Evolutionary conservation across 768 basidiomycete genomes (phyloP).

Genomic region (Phylloporus sp.): DNA sequence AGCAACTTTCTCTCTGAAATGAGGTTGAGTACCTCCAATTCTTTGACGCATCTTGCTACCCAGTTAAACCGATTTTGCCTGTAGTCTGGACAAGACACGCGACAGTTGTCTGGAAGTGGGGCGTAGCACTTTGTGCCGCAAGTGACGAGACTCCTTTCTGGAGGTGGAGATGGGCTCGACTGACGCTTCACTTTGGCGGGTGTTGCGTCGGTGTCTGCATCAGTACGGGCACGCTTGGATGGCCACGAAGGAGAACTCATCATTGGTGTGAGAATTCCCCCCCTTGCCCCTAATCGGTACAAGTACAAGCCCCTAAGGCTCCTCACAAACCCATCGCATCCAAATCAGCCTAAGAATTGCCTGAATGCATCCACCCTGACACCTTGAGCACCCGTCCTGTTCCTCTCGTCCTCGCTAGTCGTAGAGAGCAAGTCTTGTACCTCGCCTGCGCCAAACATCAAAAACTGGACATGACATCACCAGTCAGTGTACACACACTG

Average conservation of each 20-base stretch:
- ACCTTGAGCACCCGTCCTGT: constrained; percentile 1
- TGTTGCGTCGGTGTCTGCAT: neutral
- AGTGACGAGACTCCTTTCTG: constrained; percentile 20
- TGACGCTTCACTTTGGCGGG: constrained; percentile 18
- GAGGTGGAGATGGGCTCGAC: constrained; percentile 12
- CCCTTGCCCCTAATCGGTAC: neutral
- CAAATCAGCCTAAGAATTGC: constrained; percentile 22
- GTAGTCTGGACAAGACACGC: constrained; percentile 13
- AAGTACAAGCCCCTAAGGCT: no score
- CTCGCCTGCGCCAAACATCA: constrained; percentile 1
- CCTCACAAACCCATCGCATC: constrained; percentile 6
- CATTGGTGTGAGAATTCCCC: neutral
- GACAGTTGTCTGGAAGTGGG: constrained; percentile 27
- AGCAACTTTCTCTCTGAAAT: constrained; percentile 23
- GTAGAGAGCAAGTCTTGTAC: constrained; percentile 19
- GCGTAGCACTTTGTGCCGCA: constrained; percentile 27
- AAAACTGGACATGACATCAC: neutral
- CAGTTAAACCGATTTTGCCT: constrained; percentile 22
- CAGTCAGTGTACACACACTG: neutral
- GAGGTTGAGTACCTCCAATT: constrained; percentile 20
- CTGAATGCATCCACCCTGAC: constrained; percentile 7
- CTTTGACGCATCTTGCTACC: constrained; percentile 15
- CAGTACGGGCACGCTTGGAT: constrained; percentile 15
- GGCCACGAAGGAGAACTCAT: constrained; percentile 1
- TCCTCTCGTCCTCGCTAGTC: constrained; percentile 11